phyloP scores from a whole-genome alignment of 2,329 filamentous ascomycete genomes.

The Venturia carpophila region DNA sequence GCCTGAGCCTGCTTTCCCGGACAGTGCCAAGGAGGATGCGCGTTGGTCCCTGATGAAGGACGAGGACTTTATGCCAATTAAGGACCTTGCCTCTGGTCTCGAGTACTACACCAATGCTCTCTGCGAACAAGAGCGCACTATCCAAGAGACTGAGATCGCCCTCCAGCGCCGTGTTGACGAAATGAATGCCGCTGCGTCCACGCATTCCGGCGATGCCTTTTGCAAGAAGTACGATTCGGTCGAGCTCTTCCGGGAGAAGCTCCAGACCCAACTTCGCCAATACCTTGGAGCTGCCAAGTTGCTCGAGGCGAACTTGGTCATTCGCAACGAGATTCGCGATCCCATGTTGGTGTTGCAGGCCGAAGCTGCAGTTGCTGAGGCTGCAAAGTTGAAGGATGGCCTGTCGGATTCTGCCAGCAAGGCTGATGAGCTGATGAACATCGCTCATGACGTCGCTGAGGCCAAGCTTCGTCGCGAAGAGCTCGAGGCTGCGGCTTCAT shows the following conservation, averaged over 20 bases:
- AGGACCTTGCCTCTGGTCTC: not conserved
- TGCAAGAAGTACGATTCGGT: not conserved
- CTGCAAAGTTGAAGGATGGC: not conserved
- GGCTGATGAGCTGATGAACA: not conserved
- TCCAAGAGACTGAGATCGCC: not conserved
- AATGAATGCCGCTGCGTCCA: not conserved
- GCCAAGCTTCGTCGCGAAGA: not conserved
- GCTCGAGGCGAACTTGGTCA: not conserved
- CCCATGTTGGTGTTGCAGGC: not conserved
- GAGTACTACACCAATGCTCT: not conserved
- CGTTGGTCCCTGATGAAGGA: slow-evolving; percentile 6
- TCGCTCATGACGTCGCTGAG: not conserved
- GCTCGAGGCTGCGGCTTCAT: not conserved
- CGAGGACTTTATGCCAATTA: not conserved
- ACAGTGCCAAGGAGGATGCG: not conserved
- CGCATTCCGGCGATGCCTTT: not conserved
- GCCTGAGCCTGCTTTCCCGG: not conserved
- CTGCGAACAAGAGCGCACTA: not conserved
- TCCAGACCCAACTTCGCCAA: not conserved
- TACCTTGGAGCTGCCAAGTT: not conserved
- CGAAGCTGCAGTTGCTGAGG: not conserved
- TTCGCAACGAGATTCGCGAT: not conserved
- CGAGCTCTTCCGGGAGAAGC: not conserved
- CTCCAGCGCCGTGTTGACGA: not conserved
- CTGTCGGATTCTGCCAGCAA: not conserved